Evolutionary conservation across 768 basidiomycete species (phyloP).

Genomic region (Serendipita indica): DNA sequence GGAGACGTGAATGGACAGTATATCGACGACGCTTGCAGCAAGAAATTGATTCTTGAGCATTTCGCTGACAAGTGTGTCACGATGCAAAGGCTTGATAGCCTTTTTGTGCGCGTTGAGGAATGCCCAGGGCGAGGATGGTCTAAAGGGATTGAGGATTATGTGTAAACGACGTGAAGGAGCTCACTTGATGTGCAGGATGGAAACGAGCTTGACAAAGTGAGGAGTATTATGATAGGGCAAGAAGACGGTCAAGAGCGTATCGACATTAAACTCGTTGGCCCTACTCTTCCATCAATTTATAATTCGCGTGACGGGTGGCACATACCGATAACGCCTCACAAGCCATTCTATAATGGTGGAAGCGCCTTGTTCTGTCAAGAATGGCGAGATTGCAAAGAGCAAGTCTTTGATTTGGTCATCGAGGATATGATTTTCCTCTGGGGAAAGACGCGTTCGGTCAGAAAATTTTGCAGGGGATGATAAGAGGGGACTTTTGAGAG

Average conservation of each 20-base stretch:
- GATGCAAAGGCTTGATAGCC: conserved; percentile 57
- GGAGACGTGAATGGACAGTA: conserved; percentile 37
- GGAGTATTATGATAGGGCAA: conserved; percentile 90
- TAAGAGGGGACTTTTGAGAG: conserved; percentile 55
- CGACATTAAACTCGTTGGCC: conserved; percentile 85
- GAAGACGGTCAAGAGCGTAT: conserved; percentile 62
- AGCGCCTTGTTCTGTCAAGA: conserved; percentile 65
- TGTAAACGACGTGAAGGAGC: conserved; percentile 19
- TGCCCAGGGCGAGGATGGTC: conserved; percentile 45
- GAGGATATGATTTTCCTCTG: conserved; percentile 47
- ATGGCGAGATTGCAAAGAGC: conserved; percentile 57
- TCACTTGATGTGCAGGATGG: conserved; percentile 66
- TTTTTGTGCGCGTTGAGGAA: conserved; percentile 66
- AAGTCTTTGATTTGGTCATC: conserved; percentile 46
- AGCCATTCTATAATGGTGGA: conserved; percentile 89
- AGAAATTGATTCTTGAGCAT: conserved; percentile 60
- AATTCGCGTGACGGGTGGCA: not conserved
- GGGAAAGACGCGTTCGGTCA: conserved; percentile 64
- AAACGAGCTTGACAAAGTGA: conserved; percentile 85
- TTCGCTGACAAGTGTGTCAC: conserved; percentile 55
- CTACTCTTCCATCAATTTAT: conserved; percentile 27
- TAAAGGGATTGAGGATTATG: conserved; percentile 18
- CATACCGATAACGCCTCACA: conserved; percentile 79
- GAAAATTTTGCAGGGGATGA: conserved; percentile 57
- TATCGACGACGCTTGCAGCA: conserved; percentile 50